Evolutionary conservation across 1,284 basidiomycete species (phyloP).

Genomic region (Boletus semigastroideus): DNA sequence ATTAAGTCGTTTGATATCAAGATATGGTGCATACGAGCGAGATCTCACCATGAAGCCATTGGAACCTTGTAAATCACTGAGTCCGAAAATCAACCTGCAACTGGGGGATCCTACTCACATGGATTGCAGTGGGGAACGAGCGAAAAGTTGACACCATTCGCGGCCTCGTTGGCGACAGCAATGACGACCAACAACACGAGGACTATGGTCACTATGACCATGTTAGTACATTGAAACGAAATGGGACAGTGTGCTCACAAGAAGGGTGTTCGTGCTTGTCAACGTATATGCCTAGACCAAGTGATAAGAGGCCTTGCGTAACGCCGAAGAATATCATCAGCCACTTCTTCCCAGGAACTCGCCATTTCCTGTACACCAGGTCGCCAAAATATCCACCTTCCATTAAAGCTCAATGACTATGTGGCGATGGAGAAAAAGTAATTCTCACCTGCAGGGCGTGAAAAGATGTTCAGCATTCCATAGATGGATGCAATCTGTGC

Average conservation of each 20-base stretch:
- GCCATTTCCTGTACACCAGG: conserved; percentile 45
- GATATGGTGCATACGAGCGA: too few relatives aligned
- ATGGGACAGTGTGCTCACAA: conserved; percentile 10
- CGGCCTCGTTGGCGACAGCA: conserved; percentile 37
- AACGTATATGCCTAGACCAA: conserved; percentile 50
- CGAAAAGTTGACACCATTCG: conserved; percentile 55
- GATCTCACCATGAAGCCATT: conserved; percentile 38
- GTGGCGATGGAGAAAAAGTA: too few relatives aligned
- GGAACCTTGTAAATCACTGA: conserved; percentile 22
- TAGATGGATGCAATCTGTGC: conserved; percentile 40
- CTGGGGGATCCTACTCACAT: conserved; percentile 29
- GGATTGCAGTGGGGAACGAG: conserved; percentile 55
- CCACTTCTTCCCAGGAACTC: conserved; percentile 52
- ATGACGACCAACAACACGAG: conserved; percentile 29
- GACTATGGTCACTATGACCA: conserved; percentile 25
- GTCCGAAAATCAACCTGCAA: conserved; percentile 3
- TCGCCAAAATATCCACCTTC: conserved; percentile 54
- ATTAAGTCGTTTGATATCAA: neutral
- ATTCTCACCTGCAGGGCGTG: conserved; percentile 42
- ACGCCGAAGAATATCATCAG: conserved; percentile 46
- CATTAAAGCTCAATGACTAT: neutral
- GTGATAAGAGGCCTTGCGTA: conserved; percentile 44
- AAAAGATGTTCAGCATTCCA: conserved; percentile 55
- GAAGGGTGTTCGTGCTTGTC: conserved; percentile 32
- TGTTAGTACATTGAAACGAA: neutral